These are phyloP conservation scores for Magnolia officinalis DNA, from an alignment of 164 flowering plant genomes.

Conservation along the genomic window DNA sequence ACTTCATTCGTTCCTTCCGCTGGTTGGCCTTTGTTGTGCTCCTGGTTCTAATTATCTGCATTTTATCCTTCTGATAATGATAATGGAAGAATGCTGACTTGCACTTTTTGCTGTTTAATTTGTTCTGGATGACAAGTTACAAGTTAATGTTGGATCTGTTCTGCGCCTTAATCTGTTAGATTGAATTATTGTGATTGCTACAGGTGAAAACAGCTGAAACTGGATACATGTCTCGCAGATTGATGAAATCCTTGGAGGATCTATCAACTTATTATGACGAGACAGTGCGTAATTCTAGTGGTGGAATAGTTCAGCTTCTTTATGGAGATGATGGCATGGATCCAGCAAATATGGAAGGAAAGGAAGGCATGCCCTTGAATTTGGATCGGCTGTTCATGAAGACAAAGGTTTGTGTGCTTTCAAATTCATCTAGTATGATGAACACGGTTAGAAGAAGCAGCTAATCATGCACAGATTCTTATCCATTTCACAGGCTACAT, in stretches of 20 bases:
- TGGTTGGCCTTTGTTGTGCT: no score
- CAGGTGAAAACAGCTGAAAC: slow-evolving; percentile 99
- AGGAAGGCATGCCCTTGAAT: slow-evolving; percentile 66
- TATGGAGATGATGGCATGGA: slow-evolving; percentile 99
- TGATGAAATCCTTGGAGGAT: slow-evolving; percentile 91
- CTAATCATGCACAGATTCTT: neutral
- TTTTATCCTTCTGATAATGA: no score
- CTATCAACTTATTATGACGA: slow-evolving; percentile 70
- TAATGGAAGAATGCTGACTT: no score
- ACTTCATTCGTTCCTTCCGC: no score
- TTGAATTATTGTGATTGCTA: slow-evolving; percentile 11
- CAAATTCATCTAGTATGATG: neutral
- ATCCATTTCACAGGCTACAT: slow-evolving; percentile 62
- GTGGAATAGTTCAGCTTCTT: slow-evolving; percentile 69
- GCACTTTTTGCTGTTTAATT: no score
- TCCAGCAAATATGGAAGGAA: slow-evolving; percentile 90
- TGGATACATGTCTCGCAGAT: slow-evolving; percentile 96
- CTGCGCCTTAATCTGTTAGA: neutral
- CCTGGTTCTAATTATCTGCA: no score
- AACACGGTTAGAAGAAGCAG: neutral
- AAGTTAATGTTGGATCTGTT: neutral
- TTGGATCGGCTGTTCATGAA: slow-evolving; percentile 68
- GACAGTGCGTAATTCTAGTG: slow-evolving; percentile 81
- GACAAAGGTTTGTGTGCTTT: slow-evolving; percentile 48
- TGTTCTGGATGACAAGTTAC: no score